phyloP scores from a whole-genome alignment of 2,329 filamentous ascomycete species.

The Pseudogymnoascus sp. region DNA sequence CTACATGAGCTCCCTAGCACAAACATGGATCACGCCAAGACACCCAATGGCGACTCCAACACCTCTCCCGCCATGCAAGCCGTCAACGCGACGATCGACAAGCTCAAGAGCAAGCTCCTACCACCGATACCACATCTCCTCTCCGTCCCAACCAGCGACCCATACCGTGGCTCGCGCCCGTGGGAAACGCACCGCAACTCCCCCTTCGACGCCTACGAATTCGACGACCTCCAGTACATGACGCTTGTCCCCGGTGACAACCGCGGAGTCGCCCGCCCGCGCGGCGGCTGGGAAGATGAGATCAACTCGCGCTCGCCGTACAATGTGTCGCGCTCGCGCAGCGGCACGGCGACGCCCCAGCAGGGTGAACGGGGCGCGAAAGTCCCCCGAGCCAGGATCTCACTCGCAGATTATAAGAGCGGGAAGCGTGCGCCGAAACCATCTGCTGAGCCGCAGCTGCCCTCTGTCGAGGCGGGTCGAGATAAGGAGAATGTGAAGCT shows the following conservation, averaged over 20 bases:
- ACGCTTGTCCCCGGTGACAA: conserved; percentile 1
- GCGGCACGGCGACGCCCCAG: conserved; percentile 25
- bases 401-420: conserved; percentile 26
- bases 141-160: conserved; percentile 20
- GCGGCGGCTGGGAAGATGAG: conserved; percentile 22
- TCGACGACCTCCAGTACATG: conserved; percentile 10
- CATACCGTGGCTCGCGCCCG: conserved; percentile 18
- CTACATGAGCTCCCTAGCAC: not conserved
- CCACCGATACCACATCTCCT: conserved; percentile 25
- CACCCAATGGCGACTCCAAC: not conserved
- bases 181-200: conserved; percentile 23
- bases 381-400: conserved; percentile 25
- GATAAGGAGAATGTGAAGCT: not conserved
- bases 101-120: not conserved
- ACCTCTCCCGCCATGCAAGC: not conserved
- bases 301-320: conserved; percentile 19
- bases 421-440: conserved; percentile 8
- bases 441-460: not conserved
- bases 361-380: conserved; percentile 19
- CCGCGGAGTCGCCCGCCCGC: conserved; percentile 2
- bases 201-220: conserved; percentile 21
- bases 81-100: not conserved
- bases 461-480: not conserved
- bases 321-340: conserved; percentile 20
- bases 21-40: not conserved